Conservation (phyloP, 2,329 filamentous ascomycete species). For the Aaosphaeria pasadenensis region DNA sequence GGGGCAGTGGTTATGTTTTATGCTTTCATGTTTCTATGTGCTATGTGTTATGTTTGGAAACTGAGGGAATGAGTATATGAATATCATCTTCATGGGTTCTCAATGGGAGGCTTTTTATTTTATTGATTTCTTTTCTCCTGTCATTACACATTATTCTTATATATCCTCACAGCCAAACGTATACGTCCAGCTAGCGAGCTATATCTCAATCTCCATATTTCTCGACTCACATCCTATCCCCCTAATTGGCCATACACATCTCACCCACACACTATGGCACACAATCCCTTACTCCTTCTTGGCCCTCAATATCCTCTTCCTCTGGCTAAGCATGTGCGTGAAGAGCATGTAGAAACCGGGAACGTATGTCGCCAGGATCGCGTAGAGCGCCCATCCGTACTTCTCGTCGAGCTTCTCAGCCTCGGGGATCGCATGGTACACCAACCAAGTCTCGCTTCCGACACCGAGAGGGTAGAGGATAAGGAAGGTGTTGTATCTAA, state of each 20-base stretch:
- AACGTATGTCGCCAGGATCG: conserved; percentile 71
- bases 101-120: no score
- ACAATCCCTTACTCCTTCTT: conserved; percentile 41
- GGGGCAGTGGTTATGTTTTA: no score
- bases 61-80: no score
- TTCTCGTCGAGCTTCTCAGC: conserved; percentile 50
- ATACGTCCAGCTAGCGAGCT: no score
- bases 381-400: conserved; percentile 60
- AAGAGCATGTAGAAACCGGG: conserved; percentile 82
- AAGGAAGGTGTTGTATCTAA: conserved; percentile 80
- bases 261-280: background rate
- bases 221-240: background rate
- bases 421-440: conserved; percentile 67
- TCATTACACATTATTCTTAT: no score
- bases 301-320: conserved; percentile 71
- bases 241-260: background rate
- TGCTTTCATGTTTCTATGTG: no score
- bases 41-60: no score
- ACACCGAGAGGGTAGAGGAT: conserved; percentile 92
- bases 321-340: conserved; percentile 91
- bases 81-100: no score
- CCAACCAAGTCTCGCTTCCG: conserved; percentile 77
- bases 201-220: no score
- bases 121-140: no score
- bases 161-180: no score